Evolutionary conservation across 495 filamentous ascomycete species (phyloP), one percentile per base, ranked within the genome.

Genomic region (Aspergillus asperescens): DNA sequence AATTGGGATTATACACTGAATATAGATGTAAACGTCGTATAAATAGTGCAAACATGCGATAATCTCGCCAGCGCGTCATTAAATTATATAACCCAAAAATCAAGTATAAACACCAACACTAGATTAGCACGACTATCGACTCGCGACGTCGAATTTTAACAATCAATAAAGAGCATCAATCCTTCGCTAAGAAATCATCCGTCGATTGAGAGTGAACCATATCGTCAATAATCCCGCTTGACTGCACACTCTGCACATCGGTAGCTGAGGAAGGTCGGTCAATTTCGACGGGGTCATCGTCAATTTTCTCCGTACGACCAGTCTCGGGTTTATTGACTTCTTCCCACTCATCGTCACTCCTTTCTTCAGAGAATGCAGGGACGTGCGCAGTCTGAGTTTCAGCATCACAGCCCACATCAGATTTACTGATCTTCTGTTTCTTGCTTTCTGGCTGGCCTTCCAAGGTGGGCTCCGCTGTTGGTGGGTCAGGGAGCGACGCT

Each of bases 281-380:
- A 45, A 68, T 52, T 32, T 66, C 55, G 8, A 63, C 61, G 3
- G 62, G 65, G 7, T 68, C 65, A 46, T 62, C 65, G 12, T 68
- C 58, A n/a, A 63, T 39, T 43, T 38, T 55, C 48, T 68, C 62
- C 9, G 55, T 53, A 5, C 61, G 59, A 43, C 35, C 57, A 16
- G 51, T 56, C 13, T 62, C 62, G 13, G 59, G 59, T 50, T 59
- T 62, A 12, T 67, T 57, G 3, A 74, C 57, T 7, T 70, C 58
- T 44, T 74, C 70, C 70, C 70, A 74, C 16, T 70, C 71, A 56
- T 72, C 64, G 5, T 70, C 63, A 22, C 59, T 64, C 32, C 31
- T 62, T 9, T 52, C 55, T 16, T 60, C 58, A 10, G 41, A 52
- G 25, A 24, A 28, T 20, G 24, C 39, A 20, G 31, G 19, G 25